Evolutionary conservation across 2,329 filamentous ascomycete species (phyloP).

Genomic region (Emericellopsis cladophorae): DNA sequence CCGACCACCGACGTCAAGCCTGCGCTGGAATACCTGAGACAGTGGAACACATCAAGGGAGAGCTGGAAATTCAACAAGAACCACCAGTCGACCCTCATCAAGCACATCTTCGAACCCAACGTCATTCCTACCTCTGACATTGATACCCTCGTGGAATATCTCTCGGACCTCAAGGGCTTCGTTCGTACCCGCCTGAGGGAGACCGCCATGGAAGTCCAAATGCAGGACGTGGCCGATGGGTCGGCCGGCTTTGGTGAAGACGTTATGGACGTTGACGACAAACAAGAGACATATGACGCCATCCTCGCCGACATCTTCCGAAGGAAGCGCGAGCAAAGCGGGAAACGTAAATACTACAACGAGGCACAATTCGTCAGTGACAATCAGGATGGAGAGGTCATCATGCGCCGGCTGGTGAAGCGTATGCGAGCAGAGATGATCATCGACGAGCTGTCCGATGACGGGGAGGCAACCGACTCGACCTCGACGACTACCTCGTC

Average conservation of each 20-base stretch:
- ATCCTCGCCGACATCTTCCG: constrained; percentile 37
- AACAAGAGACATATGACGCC: constrained; percentile 39
- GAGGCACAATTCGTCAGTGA: constrained; percentile 38
- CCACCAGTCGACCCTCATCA: constrained; percentile 73
- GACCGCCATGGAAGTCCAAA: constrained; percentile 48
- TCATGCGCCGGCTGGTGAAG: constrained; percentile 44
- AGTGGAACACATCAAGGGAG: constrained; percentile 57
- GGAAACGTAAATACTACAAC: constrained; percentile 37
- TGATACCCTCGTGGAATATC: constrained; percentile 60
- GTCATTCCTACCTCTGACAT: constrained; percentile 61
- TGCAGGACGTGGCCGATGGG: constrained; percentile 39
- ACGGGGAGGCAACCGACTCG: constrained; percentile 23
- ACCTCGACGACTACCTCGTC: constrained; percentile 13
- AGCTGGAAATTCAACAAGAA: constrained; percentile 97
- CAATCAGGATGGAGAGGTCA: constrained; percentile 31
- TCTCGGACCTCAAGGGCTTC: constrained; percentile 65
- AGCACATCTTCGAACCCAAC: constrained; percentile 63
- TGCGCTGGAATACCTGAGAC: constrained; percentile 63
- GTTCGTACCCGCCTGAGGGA: constrained; percentile 57
- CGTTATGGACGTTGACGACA: constrained; percentile 33
- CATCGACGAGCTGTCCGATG: constrained; percentile 39
- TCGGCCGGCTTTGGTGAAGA: constrained; percentile 33
- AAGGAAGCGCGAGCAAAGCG: constrained; percentile 18
- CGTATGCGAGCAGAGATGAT: constrained; percentile 51
- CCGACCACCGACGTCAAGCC: constrained; percentile 37